These are phyloP conservation scores for Fagus sylvatica DNA, from an alignment of 306 rosid species.

Conservation along the genomic window DNA sequence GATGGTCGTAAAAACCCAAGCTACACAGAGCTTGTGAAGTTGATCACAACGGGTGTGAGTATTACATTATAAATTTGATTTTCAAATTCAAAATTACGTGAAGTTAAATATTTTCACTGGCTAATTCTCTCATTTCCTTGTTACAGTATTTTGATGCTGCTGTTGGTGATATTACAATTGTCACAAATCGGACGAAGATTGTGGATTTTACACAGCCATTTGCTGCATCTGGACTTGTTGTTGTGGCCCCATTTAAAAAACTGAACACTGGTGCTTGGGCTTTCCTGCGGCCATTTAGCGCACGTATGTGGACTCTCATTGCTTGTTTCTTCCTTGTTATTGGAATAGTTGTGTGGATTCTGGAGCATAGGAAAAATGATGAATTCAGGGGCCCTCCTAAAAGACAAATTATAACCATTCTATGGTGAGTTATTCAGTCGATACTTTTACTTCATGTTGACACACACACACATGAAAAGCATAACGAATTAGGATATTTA, in stretches of 20 bases:
- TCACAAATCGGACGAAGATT: conserved; percentile 78
- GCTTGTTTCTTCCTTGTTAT: conserved; percentile 68
- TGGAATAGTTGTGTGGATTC: conserved; percentile 83
- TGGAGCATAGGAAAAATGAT: conserved; percentile 89
- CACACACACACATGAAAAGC: not conserved
- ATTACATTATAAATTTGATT: conserved; percentile 17
- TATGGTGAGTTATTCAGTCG: conserved; percentile 71
- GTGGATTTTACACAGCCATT: conserved; percentile 94
- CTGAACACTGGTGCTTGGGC: conserved; percentile 86
- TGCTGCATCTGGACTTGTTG: conserved; percentile 87
- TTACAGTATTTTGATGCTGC: conserved; percentile 76
- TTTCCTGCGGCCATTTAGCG: conserved; percentile 80
- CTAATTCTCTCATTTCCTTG: conserved; percentile 25
- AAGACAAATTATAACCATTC: conserved; percentile 73
- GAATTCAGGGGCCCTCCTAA: conserved; percentile 94
- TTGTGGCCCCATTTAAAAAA: conserved; percentile 81
- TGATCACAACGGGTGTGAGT: conserved; percentile 76
- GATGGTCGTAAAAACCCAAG: conserved; percentile 71
- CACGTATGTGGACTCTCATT: conserved; percentile 78
- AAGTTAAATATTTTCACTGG: not conserved
- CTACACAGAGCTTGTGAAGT: conserved; percentile 67
- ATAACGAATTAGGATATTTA: not conserved
- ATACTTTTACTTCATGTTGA: conserved; percentile 6
- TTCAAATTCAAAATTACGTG: conserved; percentile 1
- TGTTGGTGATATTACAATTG: conserved; percentile 85